phyloP scores from a whole-genome alignment of 2,329 filamentous ascomycete genomes.

The Delphinella strobiligena region DNA sequence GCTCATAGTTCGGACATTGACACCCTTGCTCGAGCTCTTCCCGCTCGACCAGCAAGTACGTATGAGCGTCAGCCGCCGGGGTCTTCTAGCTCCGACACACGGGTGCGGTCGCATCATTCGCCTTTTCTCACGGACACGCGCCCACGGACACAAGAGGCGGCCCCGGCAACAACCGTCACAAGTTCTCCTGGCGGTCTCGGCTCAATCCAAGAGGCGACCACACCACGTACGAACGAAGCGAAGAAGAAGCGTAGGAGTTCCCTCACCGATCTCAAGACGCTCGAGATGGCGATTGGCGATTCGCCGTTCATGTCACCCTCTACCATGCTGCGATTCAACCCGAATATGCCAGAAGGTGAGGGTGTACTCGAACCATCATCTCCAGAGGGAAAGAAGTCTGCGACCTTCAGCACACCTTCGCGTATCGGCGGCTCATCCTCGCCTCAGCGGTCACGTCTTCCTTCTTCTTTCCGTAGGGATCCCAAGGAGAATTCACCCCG shows the following conservation, averaged over 20 bases:
- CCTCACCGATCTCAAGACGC: conserved; percentile 66
- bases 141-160: too few relatives aligned
- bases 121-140: too few relatives aligned
- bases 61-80: conserved; percentile 9
- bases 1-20: conserved; percentile 71
- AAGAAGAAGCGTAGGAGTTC: conserved; percentile 84
- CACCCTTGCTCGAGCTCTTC: conserved; percentile 24
- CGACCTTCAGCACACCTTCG: not conserved
- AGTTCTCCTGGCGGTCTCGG: not conserved
- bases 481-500: not conserved
- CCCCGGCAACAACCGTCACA: too few relatives aligned
- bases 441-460: conserved; percentile 24
- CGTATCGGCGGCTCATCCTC: conserved; percentile 20
- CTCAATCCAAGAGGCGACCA: not conserved
- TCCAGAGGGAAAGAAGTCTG: conserved; percentile 4
- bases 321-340: conserved; percentile 3
- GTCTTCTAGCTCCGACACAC: too few relatives aligned
- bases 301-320: conserved; percentile 8
- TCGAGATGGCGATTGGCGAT: conserved; percentile 37
- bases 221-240: too few relatives aligned
- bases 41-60: conserved; percentile 22
- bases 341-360: not conserved
- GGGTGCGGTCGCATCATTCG: too few relatives aligned
- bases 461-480: conserved; percentile 22
- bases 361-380: conserved; percentile 2